Base-by-base conservation (phyloP, 768 basidiomycete genomes). In the Amanita polypyramis region DNA sequence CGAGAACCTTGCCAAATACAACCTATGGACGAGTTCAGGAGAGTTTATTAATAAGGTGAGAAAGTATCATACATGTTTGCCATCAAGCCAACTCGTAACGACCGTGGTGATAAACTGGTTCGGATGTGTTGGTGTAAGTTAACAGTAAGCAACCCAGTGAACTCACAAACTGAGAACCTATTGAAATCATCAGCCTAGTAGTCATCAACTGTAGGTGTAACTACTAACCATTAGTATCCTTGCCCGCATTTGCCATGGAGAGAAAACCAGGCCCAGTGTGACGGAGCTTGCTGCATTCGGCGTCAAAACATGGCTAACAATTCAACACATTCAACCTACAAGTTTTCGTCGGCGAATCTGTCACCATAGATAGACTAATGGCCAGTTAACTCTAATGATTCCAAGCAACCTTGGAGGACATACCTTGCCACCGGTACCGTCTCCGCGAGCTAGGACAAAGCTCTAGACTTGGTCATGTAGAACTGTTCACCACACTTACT, bases 291-390 rank as follows among this genome's bases (percentile, higher is more conserved):
- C 93, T 96, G 56, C 40, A 23, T 41, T 2, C 51, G 21, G 36
- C 7, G 45, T 53, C 27, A 52, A 43, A 39, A 53, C 33, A 9
- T n/a, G 42, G 11, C 8, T 14, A 35, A 19, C 9, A 29, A 9
- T 51, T 38, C 10, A 6, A 6, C 10, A 17, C 20, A 36, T n/a
- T 34, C 12, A 35, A 59, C 80, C 63, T 55, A 90, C 89, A 93
- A 93, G 75, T 97, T 98, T 73, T 98, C 96, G 56, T 98, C 95
- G 46, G 83, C 74, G 66, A 99, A 99, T 60, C 73, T 75, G 56
- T 83, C 80, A 40, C 92, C 92, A 58, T 93, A 94, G 67, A 95
- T 94, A 29, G 91, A 90, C 83, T 86, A 43, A 2, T 23, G 19
- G 9, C 30, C 35, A 34, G 42, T 51, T 14, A 30, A 27, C 12